These are phyloP conservation scores for Colletotrichum echinochloae DNA, from an alignment of 2,329 filamentous ascomycete species.

Conservation along the genomic window DNA sequence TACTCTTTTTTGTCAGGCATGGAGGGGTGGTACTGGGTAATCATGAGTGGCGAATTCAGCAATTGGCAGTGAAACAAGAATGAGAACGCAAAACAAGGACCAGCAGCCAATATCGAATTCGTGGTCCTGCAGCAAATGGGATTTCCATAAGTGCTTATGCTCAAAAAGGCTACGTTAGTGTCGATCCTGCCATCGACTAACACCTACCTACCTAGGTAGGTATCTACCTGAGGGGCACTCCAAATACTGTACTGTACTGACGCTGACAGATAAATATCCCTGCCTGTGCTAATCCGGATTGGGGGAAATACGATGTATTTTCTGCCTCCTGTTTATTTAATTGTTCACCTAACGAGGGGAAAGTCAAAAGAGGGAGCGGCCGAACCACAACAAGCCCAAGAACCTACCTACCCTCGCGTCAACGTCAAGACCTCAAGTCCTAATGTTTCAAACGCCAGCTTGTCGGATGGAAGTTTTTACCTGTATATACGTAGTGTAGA, in stretches of 20 bases:
- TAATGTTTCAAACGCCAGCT: not conserved
- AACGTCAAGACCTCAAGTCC: too few species aligned
- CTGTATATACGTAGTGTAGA: too few species aligned
- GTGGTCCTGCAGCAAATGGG: conserved; percentile 20
- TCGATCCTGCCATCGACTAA: conserved; percentile 8
- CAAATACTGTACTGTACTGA: not conserved
- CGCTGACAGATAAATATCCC: not conserved
- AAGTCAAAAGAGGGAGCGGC: too few species aligned
- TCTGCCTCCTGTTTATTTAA: too few species aligned
- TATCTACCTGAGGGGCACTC: not conserved
- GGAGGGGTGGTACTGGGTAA: not conserved
- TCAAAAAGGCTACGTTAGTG: conserved; percentile 6
- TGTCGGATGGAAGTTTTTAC: not conserved
- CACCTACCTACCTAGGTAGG: too few species aligned
- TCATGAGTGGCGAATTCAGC: not conserved
- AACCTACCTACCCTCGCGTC: too few species aligned
- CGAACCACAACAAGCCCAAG: too few species aligned
- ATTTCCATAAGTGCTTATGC: conserved; percentile 27
- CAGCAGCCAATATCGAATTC: conserved; percentile 1
- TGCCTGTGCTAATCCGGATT: not conserved
- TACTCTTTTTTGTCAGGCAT: not conserved
- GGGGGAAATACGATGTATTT: too few species aligned
- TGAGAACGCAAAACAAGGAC: not conserved
- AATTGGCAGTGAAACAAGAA: not conserved
- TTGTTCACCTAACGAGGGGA: too few species aligned